Evolutionary conservation across 2,329 filamentous ascomycete species (phyloP).

Genomic region (Calonectria crousiana): DNA sequence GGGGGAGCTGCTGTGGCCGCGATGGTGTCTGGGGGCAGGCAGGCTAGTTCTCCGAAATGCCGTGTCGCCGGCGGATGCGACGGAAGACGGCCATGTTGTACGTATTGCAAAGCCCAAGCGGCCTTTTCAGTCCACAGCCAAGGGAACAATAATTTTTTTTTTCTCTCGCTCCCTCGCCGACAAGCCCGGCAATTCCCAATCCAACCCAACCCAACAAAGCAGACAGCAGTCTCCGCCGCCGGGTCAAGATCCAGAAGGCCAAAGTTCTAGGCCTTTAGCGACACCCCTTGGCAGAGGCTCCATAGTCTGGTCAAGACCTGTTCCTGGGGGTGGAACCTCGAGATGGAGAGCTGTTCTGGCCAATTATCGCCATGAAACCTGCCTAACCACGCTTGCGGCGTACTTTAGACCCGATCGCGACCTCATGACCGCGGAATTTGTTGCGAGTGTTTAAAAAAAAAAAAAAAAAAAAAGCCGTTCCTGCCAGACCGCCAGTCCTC

Average conservation of each 20-base stretch:
- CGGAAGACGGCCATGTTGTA: slow-evolving; percentile 14
- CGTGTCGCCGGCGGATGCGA: slow-evolving; percentile 22
- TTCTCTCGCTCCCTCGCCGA: slow-evolving; percentile 25
- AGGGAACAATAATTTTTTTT: background rate
- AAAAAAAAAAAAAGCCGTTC: background rate
- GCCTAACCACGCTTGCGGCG: slow-evolving; percentile 8
- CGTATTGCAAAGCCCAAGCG: slow-evolving; percentile 14
- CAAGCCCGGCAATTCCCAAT: slow-evolving; percentile 1
- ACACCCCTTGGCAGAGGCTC: slow-evolving; percentile 33
- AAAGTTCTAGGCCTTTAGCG: slow-evolving; percentile 33
- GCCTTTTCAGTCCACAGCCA: slow-evolving; percentile 9
- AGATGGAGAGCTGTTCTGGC: slow-evolving; percentile 3
- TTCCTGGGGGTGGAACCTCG: slow-evolving; percentile 26
- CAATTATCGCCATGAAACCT: background rate
- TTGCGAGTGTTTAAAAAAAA: background rate
- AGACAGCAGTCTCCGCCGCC: background rate
- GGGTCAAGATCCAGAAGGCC: background rate
- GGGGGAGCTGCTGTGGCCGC: background rate
- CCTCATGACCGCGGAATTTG: slow-evolving; percentile 4
- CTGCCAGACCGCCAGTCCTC: slow-evolving; percentile 1
- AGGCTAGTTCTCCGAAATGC: slow-evolving; percentile 10
- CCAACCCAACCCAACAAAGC: slow-evolving; percentile 10
- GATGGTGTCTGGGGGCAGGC: background rate
- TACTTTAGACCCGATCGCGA: slow-evolving; percentile 10
- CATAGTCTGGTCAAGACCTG: slow-evolving; percentile 6